Base-by-base conservation (phyloP, 345 rosid species). In the Aquilaria malaccensis region DNA sequence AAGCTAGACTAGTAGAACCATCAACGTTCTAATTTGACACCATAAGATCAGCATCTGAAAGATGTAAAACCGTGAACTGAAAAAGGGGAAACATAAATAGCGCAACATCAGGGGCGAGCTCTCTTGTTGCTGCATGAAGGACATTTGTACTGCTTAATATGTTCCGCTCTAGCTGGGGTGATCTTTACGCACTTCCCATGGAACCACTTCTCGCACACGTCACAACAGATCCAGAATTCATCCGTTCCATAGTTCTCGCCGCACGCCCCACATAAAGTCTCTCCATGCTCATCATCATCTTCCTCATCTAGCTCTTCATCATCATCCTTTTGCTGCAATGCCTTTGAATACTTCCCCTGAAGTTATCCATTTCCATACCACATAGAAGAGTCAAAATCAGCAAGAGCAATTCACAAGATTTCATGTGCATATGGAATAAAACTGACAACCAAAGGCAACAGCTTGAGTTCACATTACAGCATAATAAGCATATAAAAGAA, bases 221-320 rank as follows among this genome's bases (percentile, higher is more conserved):
- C 96, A 30, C 96, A 89, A 65, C 85, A 84, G 46, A 89, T 89
- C 96, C 94, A 89, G 80, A 89, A 89, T 60, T 86, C 94, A 55
- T 83, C 86, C 2, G 82, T 13, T 7, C 75, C 95, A 59, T 83
- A 87, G 76, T 81, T 87, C 75, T 87, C 89, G 30, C 89, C 88
- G 64, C 95, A 89, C 10, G 86, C 85, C 46, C 86, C 83, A 11
- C 89, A 84, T 45, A 81, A 61, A 37, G 86, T 76, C 15, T 84
- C 85, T 30, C 86, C 86, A 48, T 76, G 82, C 74, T 83, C 88
- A 7, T 80, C 86, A 2, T 77, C 88, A 0, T 77, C 88, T 50
- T 81, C 81, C 59, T 81, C 86, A 2, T 72, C 85, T 69, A 77
- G 13, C 30, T 63, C 81, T 46, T 73, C 88, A 10, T 77, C 83